Conservation (phyloP, 2,329 filamentous ascomycete genomes). For the Epichloe sibirici region DNA sequence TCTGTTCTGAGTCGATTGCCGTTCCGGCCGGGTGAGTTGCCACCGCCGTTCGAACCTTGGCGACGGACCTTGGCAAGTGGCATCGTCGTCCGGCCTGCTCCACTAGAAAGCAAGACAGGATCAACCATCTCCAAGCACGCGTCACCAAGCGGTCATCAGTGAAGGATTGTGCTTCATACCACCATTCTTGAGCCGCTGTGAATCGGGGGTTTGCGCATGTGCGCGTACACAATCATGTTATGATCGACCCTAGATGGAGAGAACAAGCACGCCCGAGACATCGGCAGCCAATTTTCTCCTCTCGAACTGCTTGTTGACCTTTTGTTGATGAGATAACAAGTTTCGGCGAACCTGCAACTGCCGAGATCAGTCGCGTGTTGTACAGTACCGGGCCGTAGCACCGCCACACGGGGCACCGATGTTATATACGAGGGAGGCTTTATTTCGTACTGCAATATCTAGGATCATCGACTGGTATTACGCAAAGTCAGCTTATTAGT, state of each 20-base stretch:
- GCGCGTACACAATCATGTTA: not conserved
- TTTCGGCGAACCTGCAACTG: not conserved
- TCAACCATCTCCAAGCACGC: not conserved
- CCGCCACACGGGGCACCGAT: not conserved
- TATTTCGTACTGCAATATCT: no score
- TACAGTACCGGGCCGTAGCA: not conserved
- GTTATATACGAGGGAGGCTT: no score
- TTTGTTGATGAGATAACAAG: not conserved
- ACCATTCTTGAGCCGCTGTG: not conserved
- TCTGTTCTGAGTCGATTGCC: not conserved
- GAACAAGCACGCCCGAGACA: not conserved
- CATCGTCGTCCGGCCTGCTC: not conserved
- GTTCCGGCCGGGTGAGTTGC: not conserved
- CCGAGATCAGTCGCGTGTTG: not conserved
- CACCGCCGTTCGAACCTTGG: not conserved
- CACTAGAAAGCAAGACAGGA: not conserved
- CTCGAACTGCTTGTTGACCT: not conserved
- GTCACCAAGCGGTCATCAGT: not conserved
- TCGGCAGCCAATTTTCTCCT: not conserved
- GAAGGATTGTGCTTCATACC: not conserved
- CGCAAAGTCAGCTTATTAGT: no score
- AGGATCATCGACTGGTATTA: no score
- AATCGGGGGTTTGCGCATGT: not conserved
- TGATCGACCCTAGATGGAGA: not conserved
- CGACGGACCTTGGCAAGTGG: not conserved